Evolutionary conservation across 2,329 filamentous ascomycete genomes (phyloP), one percentile per base, ranked within the genome.

Genomic region (Aspergillus pseudoglaucus): DNA sequence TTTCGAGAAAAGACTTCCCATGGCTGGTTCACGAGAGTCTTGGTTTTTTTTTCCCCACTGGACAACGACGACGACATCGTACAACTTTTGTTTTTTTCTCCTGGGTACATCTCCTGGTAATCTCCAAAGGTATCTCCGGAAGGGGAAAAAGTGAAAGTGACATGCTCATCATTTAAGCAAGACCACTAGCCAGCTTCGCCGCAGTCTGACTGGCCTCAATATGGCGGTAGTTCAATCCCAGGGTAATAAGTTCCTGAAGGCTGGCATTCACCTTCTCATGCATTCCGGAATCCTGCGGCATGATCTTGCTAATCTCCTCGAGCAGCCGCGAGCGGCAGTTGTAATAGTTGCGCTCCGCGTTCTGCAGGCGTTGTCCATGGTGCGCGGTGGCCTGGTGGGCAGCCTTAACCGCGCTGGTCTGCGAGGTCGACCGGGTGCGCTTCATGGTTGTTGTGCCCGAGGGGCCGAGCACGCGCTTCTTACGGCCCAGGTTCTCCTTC

Each of bases 211-310:
- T 67, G 46, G 69, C 69, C 49, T 69, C 67, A 45, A 71, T 64
- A 43, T 66, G 68, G 39, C 69, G 69, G 57, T 68, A 71, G 57
- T 66, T 70, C 54, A 72, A 47, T 25, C 68, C 68, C 40, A 71
- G 59, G 14, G 69, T 71, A 50, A 67, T 69, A 37, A 72, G 58
- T 44, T 72, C 69, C 60, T 72, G 69, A 43, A 72, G 61, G 50
- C 66, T 67, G 44, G 69, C 68, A 59, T 72, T 72, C 50, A 70
- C 68, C 57, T 69, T 70, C 48, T 72, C 69, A 44, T 72, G 69
- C 58, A 69, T 65, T 18, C 63, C 58, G 9, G 63, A 63, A 49
- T 72, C 67, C 60, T 68, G 63, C 3, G 69, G 69, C 14, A 59
- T 65, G 55, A 71, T 69, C 46, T 59, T 65, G 50, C 54, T 55